Percentiles rank a stretch among this genome's conserved stretches.
These are phyloP conservation scores for Amylostereum areolatum DNA, from an alignment of 1,284 basidiomycete genomes.

Conservation along the genomic window DNA sequence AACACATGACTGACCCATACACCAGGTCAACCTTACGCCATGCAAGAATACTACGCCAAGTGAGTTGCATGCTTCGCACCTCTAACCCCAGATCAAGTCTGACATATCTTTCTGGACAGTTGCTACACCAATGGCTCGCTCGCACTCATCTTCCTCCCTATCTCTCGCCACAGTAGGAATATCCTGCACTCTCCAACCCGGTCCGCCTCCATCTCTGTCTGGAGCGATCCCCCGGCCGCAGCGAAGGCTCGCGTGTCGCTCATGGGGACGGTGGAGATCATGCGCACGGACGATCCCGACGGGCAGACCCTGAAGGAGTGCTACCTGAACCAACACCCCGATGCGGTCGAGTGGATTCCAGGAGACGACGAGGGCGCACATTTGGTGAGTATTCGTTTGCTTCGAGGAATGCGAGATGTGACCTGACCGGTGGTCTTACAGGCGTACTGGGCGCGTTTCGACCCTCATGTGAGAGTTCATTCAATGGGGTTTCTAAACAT, in stretches of 20 bases:
- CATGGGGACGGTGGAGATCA: constrained; percentile 47
- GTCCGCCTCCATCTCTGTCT: constrained; percentile 49
- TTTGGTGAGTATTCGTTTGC: constrained; percentile 25
- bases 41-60: constrained; percentile 57
- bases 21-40: constrained; percentile 50
- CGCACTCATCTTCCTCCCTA: constrained; percentile 56
- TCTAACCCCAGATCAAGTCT: background rate
- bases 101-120: constrained; percentile 22
- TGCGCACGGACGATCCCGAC: constrained; percentile 26
- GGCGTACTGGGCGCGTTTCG: constrained; percentile 52
- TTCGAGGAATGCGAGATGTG: background rate
- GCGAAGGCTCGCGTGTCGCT: constrained; percentile 47
- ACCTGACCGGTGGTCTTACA: constrained; percentile 13
- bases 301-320: constrained; percentile 31
- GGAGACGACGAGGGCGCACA: constrained; percentile 41
- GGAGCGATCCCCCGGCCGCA: constrained; percentile 35
- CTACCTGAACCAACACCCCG: constrained; percentile 42
- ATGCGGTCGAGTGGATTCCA: constrained; percentile 46
- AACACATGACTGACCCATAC: no score
- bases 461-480: constrained; percentile 35
- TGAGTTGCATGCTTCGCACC: constrained; percentile 11
- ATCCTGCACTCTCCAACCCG: constrained; percentile 37
- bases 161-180: constrained; percentile 55
- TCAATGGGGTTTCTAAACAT: background rate
- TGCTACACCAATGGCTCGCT: constrained; percentile 57